Base-by-base conservation (phyloP, 23 red algal species). In the Porphyridium purpureum region DNA sequence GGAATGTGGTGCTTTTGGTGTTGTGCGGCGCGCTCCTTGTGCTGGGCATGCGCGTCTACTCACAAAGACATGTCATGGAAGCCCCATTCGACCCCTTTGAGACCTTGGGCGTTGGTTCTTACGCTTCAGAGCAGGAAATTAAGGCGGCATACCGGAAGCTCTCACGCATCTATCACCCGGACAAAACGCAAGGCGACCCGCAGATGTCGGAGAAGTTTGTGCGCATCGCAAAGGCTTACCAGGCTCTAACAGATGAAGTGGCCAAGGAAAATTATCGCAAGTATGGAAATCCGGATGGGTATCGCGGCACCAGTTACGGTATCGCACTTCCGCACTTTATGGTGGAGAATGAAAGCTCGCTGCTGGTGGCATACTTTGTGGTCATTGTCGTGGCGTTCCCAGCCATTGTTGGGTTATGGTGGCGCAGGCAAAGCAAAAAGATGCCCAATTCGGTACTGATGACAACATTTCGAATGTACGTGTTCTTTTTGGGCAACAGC, bases 261-360 rank as follows among this genome's bases (percentile, higher is more conserved):
- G 71, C 80, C 11, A 60, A 61, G 42, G 80, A 81, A 24, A 98
- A 98, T 51, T 98, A 70, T 36, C 36, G 33, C 7, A 80, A 85
- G 28, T 98, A 86, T 47, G 90, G 90, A 17, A 98, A 98, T 40
- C 90, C 90, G 7, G 90, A 98, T 55, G 90, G 90, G 3, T 82
- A 70, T 50, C 38, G 79, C 34, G 64, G 62, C 27, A 73, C 80
- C 33, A 82, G 46, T 4, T 56, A 73, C 21, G 87, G 76, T 7
- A 52, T 94, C 30, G 87, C 68, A 4, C 51, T 94, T 25, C 87
- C 87, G 33, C 49, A 56, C 6, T 73, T 55, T 50, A 46, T 94
- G 23, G 57, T 50, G n/a, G 69, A 83, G 7, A 71, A 71, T 65
- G 59, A 50, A 68, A 83, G 77, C 36, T 7, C 30, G 14, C 58